Evolutionary conservation across 2,329 filamentous ascomycete genomes (phyloP), one percentile per base, ranked within the genome.

Genomic region (Botryotinia narcissicola): DNA sequence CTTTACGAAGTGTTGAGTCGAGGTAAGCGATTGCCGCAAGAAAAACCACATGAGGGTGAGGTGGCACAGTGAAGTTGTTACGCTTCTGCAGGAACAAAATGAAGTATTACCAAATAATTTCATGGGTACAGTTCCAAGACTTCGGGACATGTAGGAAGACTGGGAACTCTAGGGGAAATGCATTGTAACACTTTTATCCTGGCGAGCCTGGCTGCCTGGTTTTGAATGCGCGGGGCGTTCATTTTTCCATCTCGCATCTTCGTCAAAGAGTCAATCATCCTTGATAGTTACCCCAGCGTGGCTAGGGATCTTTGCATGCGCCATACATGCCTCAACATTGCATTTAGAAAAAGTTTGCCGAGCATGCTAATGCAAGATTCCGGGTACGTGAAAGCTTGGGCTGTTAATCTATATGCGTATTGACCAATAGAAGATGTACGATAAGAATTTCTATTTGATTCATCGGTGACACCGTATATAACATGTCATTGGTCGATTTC

Each of bases 361-460:
- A 57, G 25, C 14, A 18, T 70, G 16, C 57, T 72, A 70, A 70
- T 48, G 60, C 46, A 44, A 40, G 59, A 64, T 54, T 64, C 42
- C 59, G 57, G 69, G 29, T 63, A 64, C 9, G 6, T 29, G 51
- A 60, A 72, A 61, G 48, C 71, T 68, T 51, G 62, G 63, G 35
- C 62, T 46, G 62, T 44, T 32, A 37, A 62, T 71, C 60, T n/a
- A 61, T n/a, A 20, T 25, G n/a, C 18, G 25, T 29, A 60, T 42
- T 29, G 42, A 42, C 70, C 62, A 75, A 74, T 75, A 7, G 54
- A 25, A 32, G 16, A 14, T 25, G 37, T 4, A 51, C 74, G 74
- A 75, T 74, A 74, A 74, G 72, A 40, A 73, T 72, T 72, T 68
- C 37, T 46, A 72, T 74, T 69, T 72, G 64, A 61, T 40, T 25